phyloP scores from a whole-genome alignment of 371 early-diverging fungal species.

The Mucor irregularis region DNA sequence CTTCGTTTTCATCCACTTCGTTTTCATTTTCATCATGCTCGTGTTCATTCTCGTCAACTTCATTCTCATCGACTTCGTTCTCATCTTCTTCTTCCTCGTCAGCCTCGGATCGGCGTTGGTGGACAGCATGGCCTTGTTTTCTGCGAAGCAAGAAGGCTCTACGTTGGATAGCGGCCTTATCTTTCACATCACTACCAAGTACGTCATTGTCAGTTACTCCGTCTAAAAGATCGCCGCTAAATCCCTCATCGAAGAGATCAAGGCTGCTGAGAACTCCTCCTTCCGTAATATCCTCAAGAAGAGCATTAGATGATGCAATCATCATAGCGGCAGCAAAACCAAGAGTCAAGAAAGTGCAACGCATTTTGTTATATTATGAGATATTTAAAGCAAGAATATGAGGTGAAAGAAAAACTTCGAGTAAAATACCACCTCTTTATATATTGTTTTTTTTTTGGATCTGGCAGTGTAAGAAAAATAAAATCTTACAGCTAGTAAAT shows the following conservation, averaged over 20 bases:
- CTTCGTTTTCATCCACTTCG: background rate
- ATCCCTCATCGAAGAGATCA: too few species aligned
- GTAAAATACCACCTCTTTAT: too few species aligned
- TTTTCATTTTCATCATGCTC: background rate
- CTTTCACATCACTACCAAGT: background rate
- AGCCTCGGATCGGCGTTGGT: background rate
- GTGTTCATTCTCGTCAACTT: background rate
- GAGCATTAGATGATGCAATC: background rate
- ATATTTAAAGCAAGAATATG: too few species aligned
- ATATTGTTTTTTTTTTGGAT: too few species aligned
- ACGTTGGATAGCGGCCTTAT: background rate
- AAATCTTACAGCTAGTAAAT: too few species aligned
- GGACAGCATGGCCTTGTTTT: background rate
- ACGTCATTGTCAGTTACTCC: background rate
- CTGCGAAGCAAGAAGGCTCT: background rate
- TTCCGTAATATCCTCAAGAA: too few species aligned
- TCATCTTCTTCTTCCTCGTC: background rate
- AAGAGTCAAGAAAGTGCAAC: background rate
- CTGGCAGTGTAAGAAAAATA: too few species aligned
- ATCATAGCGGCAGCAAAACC: background rate
- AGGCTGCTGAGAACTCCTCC: too few species aligned
- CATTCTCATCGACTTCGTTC: background rate
- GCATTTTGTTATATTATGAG: background rate
- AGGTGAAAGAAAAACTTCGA: too few species aligned
- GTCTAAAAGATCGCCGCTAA: too few species aligned